phyloP scores from a whole-genome alignment of 345 rosid species.

The Ceriops tagal region DNA sequence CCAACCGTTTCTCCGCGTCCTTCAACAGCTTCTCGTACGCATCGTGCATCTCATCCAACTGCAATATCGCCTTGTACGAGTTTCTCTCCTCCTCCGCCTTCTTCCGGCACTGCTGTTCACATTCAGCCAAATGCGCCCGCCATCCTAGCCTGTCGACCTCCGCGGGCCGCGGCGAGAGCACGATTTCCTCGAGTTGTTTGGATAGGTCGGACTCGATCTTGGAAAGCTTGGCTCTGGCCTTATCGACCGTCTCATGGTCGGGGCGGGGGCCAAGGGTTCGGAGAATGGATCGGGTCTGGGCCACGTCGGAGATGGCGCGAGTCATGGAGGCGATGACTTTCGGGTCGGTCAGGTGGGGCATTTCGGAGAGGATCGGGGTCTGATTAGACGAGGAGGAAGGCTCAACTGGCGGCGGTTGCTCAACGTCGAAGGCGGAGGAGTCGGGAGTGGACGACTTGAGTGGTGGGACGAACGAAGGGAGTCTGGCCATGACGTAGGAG shows the following conservation, averaged over 20 bases:
- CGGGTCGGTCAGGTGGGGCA: conserved; percentile 70
- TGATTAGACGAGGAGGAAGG: conserved; percentile 24
- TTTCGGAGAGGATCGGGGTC: conserved; percentile 19
- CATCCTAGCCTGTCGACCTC: conserved; percentile 52
- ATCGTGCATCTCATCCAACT: conserved; percentile 76
- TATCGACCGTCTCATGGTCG: conserved; percentile 83
- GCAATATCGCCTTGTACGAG: conserved; percentile 47
- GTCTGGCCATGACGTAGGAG: conserved; percentile 73
- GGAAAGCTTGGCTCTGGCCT: conserved; percentile 50
- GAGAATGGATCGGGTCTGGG: conserved; percentile 81
- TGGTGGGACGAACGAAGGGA: conserved; percentile 57
- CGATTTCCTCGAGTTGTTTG: conserved; percentile 71
- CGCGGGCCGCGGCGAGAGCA: conserved; percentile 51
- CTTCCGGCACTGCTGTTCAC: conserved; percentile 53
- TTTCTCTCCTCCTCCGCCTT: conserved; percentile 53
- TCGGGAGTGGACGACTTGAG: conserved; percentile 14
- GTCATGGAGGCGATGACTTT: conserved; percentile 72
- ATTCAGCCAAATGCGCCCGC: conserved; percentile 51
- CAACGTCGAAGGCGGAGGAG: conserved; percentile 34
- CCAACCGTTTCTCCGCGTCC: conserved; percentile 75
- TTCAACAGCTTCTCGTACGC: conserved; percentile 68
- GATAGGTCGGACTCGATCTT: conserved; percentile 59
- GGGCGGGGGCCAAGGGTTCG: conserved; percentile 85
- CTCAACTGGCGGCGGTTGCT: conserved; percentile 23
- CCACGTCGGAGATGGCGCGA: conserved; percentile 60